Evolutionary conservation across 768 basidiomycete species (phyloP).

Genomic region (Suillus decipiens): DNA sequence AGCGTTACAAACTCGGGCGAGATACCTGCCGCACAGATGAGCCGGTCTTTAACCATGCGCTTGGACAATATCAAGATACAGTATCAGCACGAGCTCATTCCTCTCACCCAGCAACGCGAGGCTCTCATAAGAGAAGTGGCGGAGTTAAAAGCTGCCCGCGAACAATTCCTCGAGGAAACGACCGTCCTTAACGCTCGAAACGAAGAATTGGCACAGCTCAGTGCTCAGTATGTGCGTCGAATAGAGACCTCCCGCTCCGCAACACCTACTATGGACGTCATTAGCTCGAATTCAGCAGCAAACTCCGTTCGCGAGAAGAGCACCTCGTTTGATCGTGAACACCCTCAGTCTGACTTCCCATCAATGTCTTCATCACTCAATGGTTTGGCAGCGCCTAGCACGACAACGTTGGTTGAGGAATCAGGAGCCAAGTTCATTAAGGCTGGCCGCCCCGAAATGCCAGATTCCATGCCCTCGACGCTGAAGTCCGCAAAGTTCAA

Average conservation of each 20-base stretch:
- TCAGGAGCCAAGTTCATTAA: slow-evolving; percentile 29
- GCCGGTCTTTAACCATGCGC: slow-evolving; percentile 78
- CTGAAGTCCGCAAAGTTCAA: slow-evolving; percentile 65
- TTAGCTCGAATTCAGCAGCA: slow-evolving; percentile 6
- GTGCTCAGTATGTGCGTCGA: slow-evolving; percentile 77
- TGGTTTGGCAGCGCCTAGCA: slow-evolving; percentile 22
- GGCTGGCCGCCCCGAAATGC: slow-evolving; percentile 29
- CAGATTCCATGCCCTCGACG: slow-evolving; percentile 49
- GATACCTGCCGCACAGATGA: slow-evolving; percentile 45
- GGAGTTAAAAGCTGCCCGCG: slow-evolving; percentile 84
- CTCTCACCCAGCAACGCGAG: slow-evolving; percentile 82
- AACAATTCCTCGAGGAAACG: slow-evolving; percentile 89
- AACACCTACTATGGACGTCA: slow-evolving; percentile 15
- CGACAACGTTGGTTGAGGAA: slow-evolving; percentile 27
- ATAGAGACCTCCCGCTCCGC: slow-evolving; percentile 50
- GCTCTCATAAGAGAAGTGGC: slow-evolving; percentile 75
- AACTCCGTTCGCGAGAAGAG: slow-evolving; percentile 24
- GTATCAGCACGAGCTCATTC: slow-evolving; percentile 85
- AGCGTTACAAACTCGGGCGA: slow-evolving; percentile 31
- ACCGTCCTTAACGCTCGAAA: slow-evolving; percentile 89
- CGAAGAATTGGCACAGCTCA: slow-evolving; percentile 88
- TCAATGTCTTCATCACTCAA: slow-evolving; percentile 19
- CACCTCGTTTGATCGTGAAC: slow-evolving; percentile 32
- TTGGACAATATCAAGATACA: slow-evolving; percentile 86
- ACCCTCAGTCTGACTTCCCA: slow-evolving; percentile 16